These are phyloP conservation scores for Allium fistulosum DNA, from an alignment of 106 monocot species.

Conservation along the genomic window DNA sequence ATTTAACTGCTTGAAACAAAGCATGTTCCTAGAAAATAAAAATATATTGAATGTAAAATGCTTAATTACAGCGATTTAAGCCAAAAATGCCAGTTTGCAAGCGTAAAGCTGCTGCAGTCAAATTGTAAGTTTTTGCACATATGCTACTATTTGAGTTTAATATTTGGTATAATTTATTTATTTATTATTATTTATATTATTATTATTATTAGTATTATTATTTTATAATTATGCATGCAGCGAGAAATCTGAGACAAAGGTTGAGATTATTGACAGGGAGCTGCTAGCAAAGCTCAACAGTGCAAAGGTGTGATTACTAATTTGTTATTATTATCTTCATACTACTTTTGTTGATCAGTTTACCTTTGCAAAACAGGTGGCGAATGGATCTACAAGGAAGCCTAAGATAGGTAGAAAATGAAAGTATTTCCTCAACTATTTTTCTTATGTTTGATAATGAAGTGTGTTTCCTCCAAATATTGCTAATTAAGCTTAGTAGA, in stretches of 20 bases:
- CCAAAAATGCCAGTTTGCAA: not conserved
- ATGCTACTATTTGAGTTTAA: not conserved
- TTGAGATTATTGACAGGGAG: conserved; percentile 12
- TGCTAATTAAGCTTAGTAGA: too few relatives aligned
- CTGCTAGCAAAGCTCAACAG: conserved; percentile 18
- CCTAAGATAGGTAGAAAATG: conserved; percentile 11
- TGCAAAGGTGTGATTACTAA: conserved; percentile 8
- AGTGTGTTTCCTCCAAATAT: too few relatives aligned
- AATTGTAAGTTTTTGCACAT: not conserved
- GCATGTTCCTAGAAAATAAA: not conserved
- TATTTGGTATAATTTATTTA: not conserved
- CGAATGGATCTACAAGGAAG: not conserved
- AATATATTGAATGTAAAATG: not conserved
- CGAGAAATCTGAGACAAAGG: conserved; percentile 12
- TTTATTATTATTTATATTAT: too few relatives aligned
- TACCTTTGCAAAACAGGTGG: not conserved
- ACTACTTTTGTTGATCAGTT: not conserved
- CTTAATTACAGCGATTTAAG: not conserved
- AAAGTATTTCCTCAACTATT: not conserved
- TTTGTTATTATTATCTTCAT: not conserved
- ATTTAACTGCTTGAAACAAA: not conserved
- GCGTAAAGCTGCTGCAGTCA: not conserved
- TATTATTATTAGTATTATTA: too few relatives aligned
- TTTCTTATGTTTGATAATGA: too few relatives aligned
- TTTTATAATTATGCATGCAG: not conserved